Evolutionary conservation across 2,329 filamentous ascomycete genomes (phyloP), one percentile per base, ranked within the genome.

Genomic region (Cladorrhinum sp.): DNA sequence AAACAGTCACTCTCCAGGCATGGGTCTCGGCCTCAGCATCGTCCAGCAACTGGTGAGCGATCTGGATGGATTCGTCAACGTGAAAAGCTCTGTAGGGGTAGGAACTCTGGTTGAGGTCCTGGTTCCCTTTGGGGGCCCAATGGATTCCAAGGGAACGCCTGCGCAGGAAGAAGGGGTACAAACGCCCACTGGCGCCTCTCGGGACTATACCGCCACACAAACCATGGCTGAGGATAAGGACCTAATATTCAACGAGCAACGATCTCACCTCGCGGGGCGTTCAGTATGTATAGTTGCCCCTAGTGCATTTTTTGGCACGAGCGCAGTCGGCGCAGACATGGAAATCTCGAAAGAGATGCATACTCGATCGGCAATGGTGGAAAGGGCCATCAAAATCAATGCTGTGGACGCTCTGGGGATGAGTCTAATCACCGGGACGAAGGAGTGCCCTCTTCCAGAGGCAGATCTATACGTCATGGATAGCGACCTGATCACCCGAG

Each of bases 21-120:
- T 84, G 0, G 87, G 88, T 0, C 75, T 91, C 0, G 88, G 88
- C 0, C 72, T 91, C 27, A 86, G 83, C 45, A 83, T 91, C 8
- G 87, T 90, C 2, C 79, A 81, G 20, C 75, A 78, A 55, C 83
- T 90, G 6, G 81, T 86, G 1, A 77, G 79, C 13, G 79, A 82
- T 7, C 74, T 90, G 0, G 78, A 79, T 23, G 87, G 87, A 0
- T 77, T 76, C 1, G 83, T 91, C 49, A 76, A 81, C 1, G 78
- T 90, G n/a, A 76, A 78, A 57, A 87, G 77, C 58, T 67, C 68
- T 9, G 50, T 73, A 1, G 74, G 72, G 3, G 60, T 68, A 1
- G 77, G 77, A 0, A 72, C 68, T 0, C 50, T 59, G 5, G 63
- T 67, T 3, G 63, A 65, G 36, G 61, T 66, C 9, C 50, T 62